Evolutionary conservation across 495 filamentous ascomycete species (phyloP).

Genomic region (Tetracladium setigerum): DNA sequence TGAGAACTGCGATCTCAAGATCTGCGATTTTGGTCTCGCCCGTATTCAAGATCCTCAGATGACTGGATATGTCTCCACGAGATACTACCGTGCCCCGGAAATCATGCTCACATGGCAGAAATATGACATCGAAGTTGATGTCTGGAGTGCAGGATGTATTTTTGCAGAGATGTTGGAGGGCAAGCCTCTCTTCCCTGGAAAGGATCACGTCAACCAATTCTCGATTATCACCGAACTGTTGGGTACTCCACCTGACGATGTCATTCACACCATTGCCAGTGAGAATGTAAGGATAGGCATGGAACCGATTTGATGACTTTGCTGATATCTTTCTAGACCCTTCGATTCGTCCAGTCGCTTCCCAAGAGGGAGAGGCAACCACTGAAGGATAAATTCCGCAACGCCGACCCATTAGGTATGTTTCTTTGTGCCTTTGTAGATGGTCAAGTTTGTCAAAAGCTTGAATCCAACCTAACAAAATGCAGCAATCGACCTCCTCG

Average conservation of each 20-base stretch:
- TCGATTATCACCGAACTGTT: conserved; percentile 98
- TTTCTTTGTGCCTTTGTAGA: neutral
- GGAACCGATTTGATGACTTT: neutral
- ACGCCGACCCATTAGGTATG: conserved; percentile 86
- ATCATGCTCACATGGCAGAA: conserved; percentile 99
- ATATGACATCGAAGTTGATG: conserved; percentile 98
- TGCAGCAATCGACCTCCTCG: conserved; percentile 83
- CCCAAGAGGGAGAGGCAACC: conserved; percentile 93
- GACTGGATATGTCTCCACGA: conserved; percentile 97
- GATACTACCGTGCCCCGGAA: conserved; percentile 97
- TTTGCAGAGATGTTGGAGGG: conserved; percentile 99
- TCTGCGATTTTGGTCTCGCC: conserved; percentile 96
- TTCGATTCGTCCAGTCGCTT: conserved; percentile 94
- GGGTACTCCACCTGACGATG: conserved; percentile 96
- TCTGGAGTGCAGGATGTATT: conserved; percentile 98
- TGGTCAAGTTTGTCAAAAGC: no score
- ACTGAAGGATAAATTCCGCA: conserved; percentile 87
- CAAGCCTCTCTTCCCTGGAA: conserved; percentile 96
- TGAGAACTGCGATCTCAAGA: conserved; percentile 98
- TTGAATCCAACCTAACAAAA: conserved; percentile 1
- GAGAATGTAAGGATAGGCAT: conserved; percentile 62
- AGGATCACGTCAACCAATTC: conserved; percentile 99
- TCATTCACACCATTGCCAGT: conserved; percentile 96
- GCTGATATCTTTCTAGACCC: conserved; percentile 49
- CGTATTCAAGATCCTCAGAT: conserved; percentile 99